These are phyloP conservation scores for Cadophora sp. DNA, from an alignment of 2,329 filamentous ascomycete genomes.

Conservation along the genomic window DNA sequence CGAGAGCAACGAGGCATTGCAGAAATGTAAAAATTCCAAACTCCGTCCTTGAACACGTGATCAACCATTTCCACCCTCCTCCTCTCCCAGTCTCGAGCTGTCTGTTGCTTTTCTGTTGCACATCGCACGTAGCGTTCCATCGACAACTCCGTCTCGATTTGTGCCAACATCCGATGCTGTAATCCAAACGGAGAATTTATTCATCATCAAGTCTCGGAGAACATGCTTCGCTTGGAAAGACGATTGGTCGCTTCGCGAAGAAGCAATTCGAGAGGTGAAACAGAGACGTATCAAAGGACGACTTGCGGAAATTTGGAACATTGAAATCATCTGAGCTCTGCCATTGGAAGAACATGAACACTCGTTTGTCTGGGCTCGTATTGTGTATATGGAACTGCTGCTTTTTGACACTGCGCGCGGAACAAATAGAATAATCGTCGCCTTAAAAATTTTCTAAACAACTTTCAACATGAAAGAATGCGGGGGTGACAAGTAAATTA, in stretches of 20 bases:
- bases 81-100: background rate
- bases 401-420: too few species aligned
- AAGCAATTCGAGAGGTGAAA: slow-evolving; percentile 10
- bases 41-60: background rate
- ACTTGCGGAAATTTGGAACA: background rate
- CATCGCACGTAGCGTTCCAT: slow-evolving; percentile 4
- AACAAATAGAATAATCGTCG: too few species aligned
- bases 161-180: background rate
- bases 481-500: too few species aligned
- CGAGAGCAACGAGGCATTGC: too few species aligned
- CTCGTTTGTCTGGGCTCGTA: too few species aligned
- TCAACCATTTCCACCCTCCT: background rate
- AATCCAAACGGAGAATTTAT: slow-evolving; percentile 11
- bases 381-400: too few species aligned
- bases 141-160: background rate
- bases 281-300: background rate
- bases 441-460: too few species aligned
- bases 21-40: background rate
- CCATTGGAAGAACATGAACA: too few species aligned
- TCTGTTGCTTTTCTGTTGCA: background rate
- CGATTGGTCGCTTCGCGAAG: background rate
- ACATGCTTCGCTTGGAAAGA: background rate
- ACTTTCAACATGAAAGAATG: too few species aligned
- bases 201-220: background rate
- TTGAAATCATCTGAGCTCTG: too few species aligned